Base-by-base conservation (phyloP, 2,329 filamentous ascomycete genomes). In the Daldinia sp. region DNA sequence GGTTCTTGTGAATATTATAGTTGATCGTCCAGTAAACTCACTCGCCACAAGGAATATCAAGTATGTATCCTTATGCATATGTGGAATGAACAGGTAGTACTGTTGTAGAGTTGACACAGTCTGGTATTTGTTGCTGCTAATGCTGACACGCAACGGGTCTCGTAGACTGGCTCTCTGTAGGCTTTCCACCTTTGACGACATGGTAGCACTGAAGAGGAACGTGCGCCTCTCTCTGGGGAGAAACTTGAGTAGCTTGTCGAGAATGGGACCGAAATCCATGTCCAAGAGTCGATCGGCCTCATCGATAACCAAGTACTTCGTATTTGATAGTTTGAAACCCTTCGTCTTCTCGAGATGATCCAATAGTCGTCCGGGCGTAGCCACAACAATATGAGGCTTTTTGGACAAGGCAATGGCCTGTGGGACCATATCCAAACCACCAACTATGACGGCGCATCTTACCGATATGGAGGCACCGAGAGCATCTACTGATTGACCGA, bases 301-400 rank as follows among this genome's bases (percentile, higher is more conserved):
- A 77, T 98, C 95, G 88, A 98, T 94, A 69, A 98, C 94, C 3
- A 98, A 84, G 77, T 95, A 97, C 77, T 94, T 94, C 41, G 98
- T 84, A 3, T 87, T 86, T 33, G 92, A 88, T 55, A 98, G 83
- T 1, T 92, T 94, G 81, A 99, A 98, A 10, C 96, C 95, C 80
- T 97, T 98, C 1, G 96, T 99, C 81, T 97, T 97, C 79, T 98
- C 94, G 7, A 98, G 83, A 75, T 99, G 96, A 76, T 98, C 96
- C 4, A 98, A 85, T 23, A 98, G 83, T 63, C 95, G 89, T 59
- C 94, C 95, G 0, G 95, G 95, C 0, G 95, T 98, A 0, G 95
- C 95, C 42, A 98, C 94, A 23, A 98, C 85, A 26, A 99, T 90
- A 76, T 99, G 96, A 6, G 96, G 96, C 75, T 95, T 95, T 86